These are phyloP conservation scores for Fragaria ananassa DNA, from an alignment of 306 rosid genomes.

Conservation along the genomic window DNA sequence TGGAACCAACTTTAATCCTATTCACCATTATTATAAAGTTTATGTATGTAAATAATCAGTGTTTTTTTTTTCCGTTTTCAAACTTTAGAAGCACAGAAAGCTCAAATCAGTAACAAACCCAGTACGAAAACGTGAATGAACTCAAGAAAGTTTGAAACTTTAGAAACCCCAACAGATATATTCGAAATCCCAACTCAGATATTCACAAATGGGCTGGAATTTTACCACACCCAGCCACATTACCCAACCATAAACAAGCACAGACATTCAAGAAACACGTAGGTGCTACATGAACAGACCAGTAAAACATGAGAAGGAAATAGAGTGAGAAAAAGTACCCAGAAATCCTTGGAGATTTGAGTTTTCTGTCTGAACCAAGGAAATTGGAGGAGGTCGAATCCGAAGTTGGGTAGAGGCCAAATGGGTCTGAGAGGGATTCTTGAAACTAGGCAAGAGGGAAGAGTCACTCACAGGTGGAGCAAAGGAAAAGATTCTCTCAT, in stretches of 20 bases:
- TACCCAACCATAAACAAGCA: not conserved
- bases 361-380: not conserved
- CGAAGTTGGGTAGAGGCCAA: not conserved
- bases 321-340: constrained; percentile 1
- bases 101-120: constrained; percentile 2
- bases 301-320: not conserved
- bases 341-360: not conserved
- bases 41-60: not conserved
- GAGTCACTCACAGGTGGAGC: not conserved
- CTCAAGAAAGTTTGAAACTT: not conserved
- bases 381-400: not conserved
- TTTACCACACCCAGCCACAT: constrained; percentile 10
- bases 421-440: not conserved
- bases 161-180: not conserved
- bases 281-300: not conserved
- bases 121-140: not conserved
- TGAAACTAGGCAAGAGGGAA: not conserved
- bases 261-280: not conserved
- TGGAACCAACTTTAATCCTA: not conserved
- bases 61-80: not conserved
- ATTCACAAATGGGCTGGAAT: not conserved
- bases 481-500: not conserved
- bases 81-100: not conserved
- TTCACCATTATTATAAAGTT: not conserved
- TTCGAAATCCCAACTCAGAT: not conserved